Percentiles rank a stretch among this genome's conserved stretches.
phyloP scores from a whole-genome alignment of 768 basidiomycete genomes.

The Paxillus rubicundulus region DNA sequence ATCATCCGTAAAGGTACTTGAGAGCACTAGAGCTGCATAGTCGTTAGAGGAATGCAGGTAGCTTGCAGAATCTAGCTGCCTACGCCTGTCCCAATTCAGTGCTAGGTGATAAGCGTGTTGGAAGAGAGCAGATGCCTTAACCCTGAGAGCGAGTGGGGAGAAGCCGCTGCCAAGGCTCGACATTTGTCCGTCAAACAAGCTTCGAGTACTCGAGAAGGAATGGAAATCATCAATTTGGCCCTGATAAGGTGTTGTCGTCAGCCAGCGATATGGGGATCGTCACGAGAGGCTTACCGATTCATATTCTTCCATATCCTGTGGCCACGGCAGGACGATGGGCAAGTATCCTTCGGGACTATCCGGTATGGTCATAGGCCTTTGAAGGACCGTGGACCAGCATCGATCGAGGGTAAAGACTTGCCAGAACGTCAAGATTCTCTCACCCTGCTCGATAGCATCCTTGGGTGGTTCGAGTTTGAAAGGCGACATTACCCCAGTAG shows the following conservation, averaged over 20 bases:
- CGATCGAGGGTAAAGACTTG: constrained; percentile 79
- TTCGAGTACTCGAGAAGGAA: constrained; percentile 56
- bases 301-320: constrained; percentile 69
- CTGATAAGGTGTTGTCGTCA: constrained; percentile 37
- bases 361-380: constrained; percentile 62
- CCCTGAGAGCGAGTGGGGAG: constrained; percentile 62
- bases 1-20: constrained; percentile 52
- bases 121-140: constrained; percentile 75
- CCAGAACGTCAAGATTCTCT: constrained; percentile 78
- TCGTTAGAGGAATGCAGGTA: constrained; percentile 21
- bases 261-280: constrained; percentile 6
- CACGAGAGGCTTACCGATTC: constrained; percentile 50
- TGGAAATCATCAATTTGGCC: constrained; percentile 53
- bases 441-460: constrained; percentile 60
- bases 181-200: constrained; percentile 61
- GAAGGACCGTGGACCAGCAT: constrained; percentile 75
- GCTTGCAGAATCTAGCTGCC: constrained; percentile 22
- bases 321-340: constrained; percentile 74
- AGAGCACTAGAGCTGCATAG: constrained; percentile 41
- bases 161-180: constrained; percentile 51
- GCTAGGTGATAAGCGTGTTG: constrained; percentile 63
- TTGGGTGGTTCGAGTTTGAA: constrained; percentile 58
- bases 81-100: constrained; percentile 60
- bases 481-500: constrained; percentile 30
- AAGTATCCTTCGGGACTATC: constrained; percentile 57